phyloP scores from a whole-genome alignment of 495 filamentous ascomycete genomes.

The Lineolata rhizophorae region DNA sequence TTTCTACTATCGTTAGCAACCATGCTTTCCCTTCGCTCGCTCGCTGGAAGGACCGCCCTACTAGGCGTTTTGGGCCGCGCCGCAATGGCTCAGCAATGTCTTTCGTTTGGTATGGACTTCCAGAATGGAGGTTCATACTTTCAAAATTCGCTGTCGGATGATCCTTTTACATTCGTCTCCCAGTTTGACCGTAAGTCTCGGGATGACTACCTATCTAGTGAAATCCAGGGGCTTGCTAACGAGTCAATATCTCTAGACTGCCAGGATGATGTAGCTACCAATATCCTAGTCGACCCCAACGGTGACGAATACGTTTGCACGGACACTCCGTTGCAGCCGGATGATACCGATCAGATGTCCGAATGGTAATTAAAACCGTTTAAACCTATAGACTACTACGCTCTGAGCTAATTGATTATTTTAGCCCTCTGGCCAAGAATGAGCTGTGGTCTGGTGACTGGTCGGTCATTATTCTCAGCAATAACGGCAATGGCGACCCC shows the following conservation, averaged over 20 bases:
- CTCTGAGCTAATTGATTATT: not conserved
- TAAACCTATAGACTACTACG: not conserved
- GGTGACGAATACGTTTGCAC: conserved; percentile 15
- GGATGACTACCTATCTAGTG: not conserved
- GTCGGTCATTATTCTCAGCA: conserved; percentile 17
- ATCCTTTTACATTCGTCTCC: conserved; percentile 15
- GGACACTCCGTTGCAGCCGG: conserved; percentile 12
- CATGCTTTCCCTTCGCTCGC: not conserved
- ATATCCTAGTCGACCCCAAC: conserved; percentile 17
- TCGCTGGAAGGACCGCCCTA: not conserved
- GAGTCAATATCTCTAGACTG: conserved; percentile 7
- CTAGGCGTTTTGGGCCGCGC: not conserved
- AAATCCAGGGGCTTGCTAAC: conserved; percentile 1
- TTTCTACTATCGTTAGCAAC: too few species aligned
- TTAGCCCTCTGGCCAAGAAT: conserved; percentile 12
- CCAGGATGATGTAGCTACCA: conserved; percentile 11
- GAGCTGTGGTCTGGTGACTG: conserved; percentile 14
- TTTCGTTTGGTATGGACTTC: conserved; percentile 18
- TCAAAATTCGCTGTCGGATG: conserved; percentile 14
- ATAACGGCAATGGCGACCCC: conserved; percentile 15
- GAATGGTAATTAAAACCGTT: conserved; percentile 11
- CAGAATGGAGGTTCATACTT: conserved; percentile 16
- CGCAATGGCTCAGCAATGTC: too few species aligned
- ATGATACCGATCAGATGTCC: conserved; percentile 13
- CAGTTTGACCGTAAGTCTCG: conserved; percentile 14